Evolutionary conservation across 2,329 filamentous ascomycete species (phyloP), one percentile per base, ranked within the genome.

Genomic region (Geoglossum cookeanum): DNA sequence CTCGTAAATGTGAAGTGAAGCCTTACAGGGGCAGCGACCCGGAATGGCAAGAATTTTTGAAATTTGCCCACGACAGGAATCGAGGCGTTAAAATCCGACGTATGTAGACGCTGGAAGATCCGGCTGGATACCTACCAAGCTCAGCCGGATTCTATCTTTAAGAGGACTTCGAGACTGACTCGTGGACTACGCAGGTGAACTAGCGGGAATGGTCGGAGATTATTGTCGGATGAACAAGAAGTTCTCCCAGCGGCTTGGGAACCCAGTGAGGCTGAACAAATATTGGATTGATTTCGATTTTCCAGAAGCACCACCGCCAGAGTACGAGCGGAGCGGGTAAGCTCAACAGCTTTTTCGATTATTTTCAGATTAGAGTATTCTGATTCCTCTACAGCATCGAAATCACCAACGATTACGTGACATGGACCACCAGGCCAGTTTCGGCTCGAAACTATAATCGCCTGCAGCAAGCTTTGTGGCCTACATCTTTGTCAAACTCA

Each of bases 11-110:
- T 57, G 70, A 69, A 3, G 63, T 65, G 39, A 68, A 65, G 3
- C 75, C 66, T 58, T 77, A 75, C 65, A 72, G 69, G 62, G 73
- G 71, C 29, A 72, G 69, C n/a, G 75, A 77, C 67, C 74, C 74
- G 2, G 75, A 77, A 61, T 77, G 74, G 75, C 71, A 75, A 62
- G 73, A 72, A 56, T 77, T 75, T 57, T 64, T 70, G 51, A 71
- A 69, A 55, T 61, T 77, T 15, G 67, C 71, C 5, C 68, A 66
- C n/a, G 71, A 78, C 61, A 65, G 65, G 30, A 55, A 67, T 33
- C 65, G 69, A 57, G 64, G 70, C 17, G 64, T 68, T 44, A 68
- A 67, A 47, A 68, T 75, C 57, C 67, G 69, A 58, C 58, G 68
- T 69, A 61, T 49, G 63, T 55, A 13, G 15, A 48, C 9, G n/a